Conservation (phyloP, 2,329 filamentous ascomycete genomes). For the Tolypocladium pustulatum region DNA sequence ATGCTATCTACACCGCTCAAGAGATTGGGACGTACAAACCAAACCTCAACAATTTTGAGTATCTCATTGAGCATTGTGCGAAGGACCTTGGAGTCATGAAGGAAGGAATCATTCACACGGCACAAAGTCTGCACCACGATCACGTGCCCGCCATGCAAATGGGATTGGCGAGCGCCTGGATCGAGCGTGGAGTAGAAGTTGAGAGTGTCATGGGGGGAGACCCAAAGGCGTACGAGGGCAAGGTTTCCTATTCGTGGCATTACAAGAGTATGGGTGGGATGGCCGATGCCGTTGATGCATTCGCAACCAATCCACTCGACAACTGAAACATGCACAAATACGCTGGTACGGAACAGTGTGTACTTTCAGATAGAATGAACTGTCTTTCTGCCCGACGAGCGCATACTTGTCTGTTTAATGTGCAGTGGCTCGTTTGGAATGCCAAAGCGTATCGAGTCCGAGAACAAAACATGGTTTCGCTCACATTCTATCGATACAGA, state of each 20-base stretch:
- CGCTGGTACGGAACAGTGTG: too few species aligned
- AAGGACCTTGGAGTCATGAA: slow-evolving; percentile 39
- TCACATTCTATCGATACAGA: neutral
- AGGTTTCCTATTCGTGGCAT: slow-evolving; percentile 31
- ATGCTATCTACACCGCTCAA: slow-evolving; percentile 58
- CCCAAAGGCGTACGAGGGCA: slow-evolving; percentile 24
- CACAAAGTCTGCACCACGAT: slow-evolving; percentile 57
- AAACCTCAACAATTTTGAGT: slow-evolving; percentile 50
- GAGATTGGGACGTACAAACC: slow-evolving; percentile 67
- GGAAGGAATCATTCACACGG: slow-evolving; percentile 54
- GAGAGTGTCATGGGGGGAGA: slow-evolving; percentile 13
- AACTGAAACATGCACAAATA: neutral
- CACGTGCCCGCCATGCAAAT: slow-evolving; percentile 53
- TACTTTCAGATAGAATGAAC: neutral
- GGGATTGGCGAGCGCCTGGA: slow-evolving; percentile 55
- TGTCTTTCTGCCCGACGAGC: neutral
- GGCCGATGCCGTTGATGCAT: slow-evolving; percentile 42
- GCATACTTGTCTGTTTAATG: neutral
- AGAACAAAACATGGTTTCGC: neutral
- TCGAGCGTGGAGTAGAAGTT: slow-evolving; percentile 40
- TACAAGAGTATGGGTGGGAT: slow-evolving; percentile 49
- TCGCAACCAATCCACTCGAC: neutral
- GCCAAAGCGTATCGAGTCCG: neutral
- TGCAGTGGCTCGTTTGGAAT: neutral
- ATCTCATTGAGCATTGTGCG: slow-evolving; percentile 45